Evolutionary conservation across 352 stramenopile species (phyloP), one percentile per base, ranked within the genome.

Genomic region (Globisporangium okanoganense): DNA sequence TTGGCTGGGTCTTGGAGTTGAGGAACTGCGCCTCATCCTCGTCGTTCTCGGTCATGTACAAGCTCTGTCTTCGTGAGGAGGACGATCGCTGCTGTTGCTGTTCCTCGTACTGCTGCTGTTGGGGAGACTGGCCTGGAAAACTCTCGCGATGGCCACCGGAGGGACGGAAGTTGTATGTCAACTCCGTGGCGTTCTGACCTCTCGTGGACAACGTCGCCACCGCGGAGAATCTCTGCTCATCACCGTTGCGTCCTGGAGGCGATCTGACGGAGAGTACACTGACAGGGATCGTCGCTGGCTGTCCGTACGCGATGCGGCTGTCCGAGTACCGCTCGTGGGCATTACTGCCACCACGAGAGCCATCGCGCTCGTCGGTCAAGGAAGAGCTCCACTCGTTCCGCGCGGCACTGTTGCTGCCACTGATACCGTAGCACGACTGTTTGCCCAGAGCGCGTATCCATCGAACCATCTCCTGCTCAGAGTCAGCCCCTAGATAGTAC

Each of bases 401-500:
- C 12, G 8, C 33, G 13, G 18, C 36, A 54, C 36, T 33, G 61
- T 62, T 8, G 24, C 25, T 33, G 38, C 31, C 36, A 20, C n/a
- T 54, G 22, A 58, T 24, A 10, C 50, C 56, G 38, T 80, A 66
- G 2, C 71, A 71, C 5, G 76, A 85, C 56, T 90, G 76, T 5
- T 68, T 70, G 5, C 70, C 77, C 0, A 94, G 51, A 2, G 76
- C 78, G 18, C 76, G 72, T 51, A 91, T 82, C 85, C 85, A 94
- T 13, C 67, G 67, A 36, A 85, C 66, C 61, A 94, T 78, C n/a
- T 94, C 78, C 16, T 72, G 61, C 53, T 92, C 80, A 0, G 72
- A 76, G 16, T 91, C 77, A 25, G 82, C 79, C 20, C 82, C 85
- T 44, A 94, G 90, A 62, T 75, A 89, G 58, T 85, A 94, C 55